Percentiles rank a stretch among this genome's conserved stretches.
Evolutionary conservation across 179 eudicot genomes (phyloP).

Genomic region (Vitellaria paradoxa): DNA sequence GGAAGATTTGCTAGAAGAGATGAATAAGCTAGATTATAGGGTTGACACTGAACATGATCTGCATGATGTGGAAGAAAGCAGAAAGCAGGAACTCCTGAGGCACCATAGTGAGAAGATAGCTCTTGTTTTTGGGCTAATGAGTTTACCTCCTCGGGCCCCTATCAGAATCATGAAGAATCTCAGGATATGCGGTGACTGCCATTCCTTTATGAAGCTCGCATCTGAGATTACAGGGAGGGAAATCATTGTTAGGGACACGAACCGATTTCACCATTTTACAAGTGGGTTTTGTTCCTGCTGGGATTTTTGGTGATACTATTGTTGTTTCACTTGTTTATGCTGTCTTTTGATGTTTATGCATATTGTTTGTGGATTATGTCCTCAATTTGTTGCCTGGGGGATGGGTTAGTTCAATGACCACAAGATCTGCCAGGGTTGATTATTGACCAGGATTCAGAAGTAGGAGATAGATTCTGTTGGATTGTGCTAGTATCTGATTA

Average conservation of each 20-base stretch:
- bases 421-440: not conserved
- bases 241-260: slow-evolving; percentile 62
- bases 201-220: slow-evolving; percentile 67
- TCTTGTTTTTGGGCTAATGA: slow-evolving; percentile 55
- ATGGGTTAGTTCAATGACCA: not conserved
- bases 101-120: slow-evolving; percentile 88
- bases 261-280: slow-evolving; percentile 70
- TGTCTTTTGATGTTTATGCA: not conserved
- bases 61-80: slow-evolving; percentile 66
- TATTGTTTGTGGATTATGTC: not conserved
- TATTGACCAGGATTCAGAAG: not conserved
- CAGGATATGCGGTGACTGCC: slow-evolving; percentile 77
- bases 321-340: not conserved
- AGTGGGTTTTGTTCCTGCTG: slow-evolving; percentile 63
- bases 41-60: slow-evolving; percentile 47
- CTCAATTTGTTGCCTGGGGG: not conserved
- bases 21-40: slow-evolving; percentile 45
- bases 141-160: slow-evolving; percentile 48
- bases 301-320: slow-evolving; percentile 54
- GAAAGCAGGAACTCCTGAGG: slow-evolving; percentile 46
- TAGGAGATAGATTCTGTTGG: not conserved
- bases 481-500: not conserved
- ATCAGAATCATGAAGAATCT: slow-evolving; percentile 74
- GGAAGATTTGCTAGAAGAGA: slow-evolving; percentile 53
- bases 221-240: slow-evolving; percentile 49